phyloP scores from a whole-genome alignment of 371 early-diverging fungal species.

The Entomophthora muscae region DNA sequence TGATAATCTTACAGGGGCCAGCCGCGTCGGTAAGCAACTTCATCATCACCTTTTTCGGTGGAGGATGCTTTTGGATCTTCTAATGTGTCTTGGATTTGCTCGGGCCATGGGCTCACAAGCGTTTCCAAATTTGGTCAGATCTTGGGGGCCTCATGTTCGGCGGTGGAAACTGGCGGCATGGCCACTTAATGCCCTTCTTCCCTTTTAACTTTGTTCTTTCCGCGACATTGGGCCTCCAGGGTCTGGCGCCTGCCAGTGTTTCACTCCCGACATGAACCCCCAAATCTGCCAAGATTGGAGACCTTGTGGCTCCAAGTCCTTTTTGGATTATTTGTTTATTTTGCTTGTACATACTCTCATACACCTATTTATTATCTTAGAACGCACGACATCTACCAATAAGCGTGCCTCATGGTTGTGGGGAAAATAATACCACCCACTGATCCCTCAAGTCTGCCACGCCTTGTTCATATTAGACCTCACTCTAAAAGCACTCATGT shows the following conservation, averaged over 20 bases:
- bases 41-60: constrained; percentile 4
- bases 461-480: no score
- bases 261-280: no score
- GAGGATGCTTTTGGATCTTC: constrained; percentile 3
- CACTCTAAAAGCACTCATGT: no score
- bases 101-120: not conserved
- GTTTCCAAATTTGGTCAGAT: not conserved
- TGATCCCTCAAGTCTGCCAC: no score
- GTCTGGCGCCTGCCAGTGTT: no score
- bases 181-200: not conserved
- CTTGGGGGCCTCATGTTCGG: constrained; percentile 1
- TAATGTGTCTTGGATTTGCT: constrained; percentile 3
- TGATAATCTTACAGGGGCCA: constrained; percentile 6
- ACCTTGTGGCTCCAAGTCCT: not conserved
- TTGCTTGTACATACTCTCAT: not conserved
- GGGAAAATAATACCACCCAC: constrained; percentile 7
- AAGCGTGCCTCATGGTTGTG: constrained; percentile 9
- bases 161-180: not conserved
- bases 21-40: constrained; percentile 3
- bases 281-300: not conserved
- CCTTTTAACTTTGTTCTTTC: no score
- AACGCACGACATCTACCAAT: constrained; percentile 3
- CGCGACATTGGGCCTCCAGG: no score
- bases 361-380: not conserved
- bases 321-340: not conserved